Conservation (phyloP, 208 protist species). For the Crithidia sp. region DNA sequence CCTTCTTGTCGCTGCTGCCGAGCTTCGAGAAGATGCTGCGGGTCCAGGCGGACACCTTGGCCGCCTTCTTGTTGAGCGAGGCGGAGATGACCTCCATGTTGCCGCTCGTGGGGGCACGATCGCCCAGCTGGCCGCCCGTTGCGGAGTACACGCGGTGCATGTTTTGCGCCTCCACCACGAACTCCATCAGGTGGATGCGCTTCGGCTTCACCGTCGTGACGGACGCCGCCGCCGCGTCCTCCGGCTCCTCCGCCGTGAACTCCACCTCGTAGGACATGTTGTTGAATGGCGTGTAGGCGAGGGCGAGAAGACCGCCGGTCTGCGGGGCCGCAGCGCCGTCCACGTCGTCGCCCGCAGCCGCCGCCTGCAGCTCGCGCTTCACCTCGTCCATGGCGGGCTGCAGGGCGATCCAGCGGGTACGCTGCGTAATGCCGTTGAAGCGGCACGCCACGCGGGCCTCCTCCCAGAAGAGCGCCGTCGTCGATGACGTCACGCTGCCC, state of each 20-base stretch:
- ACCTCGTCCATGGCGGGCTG: constrained; percentile 39
- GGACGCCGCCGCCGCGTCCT: background rate
- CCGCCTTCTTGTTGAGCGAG: constrained; percentile 46
- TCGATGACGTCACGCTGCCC: constrained; percentile 21
- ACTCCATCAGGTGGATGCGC: constrained; percentile 47
- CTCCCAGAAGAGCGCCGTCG: constrained; percentile 51
- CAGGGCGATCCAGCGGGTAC: constrained; percentile 61
- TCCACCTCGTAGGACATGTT: constrained; percentile 57
- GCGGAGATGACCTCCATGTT: constrained; percentile 57
- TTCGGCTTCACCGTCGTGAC: constrained; percentile 45
- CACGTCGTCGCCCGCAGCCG: background rate
- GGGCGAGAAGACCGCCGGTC: constrained; percentile 27
- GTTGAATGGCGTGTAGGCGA: constrained; percentile 54
- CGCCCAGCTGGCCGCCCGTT: constrained; percentile 34
- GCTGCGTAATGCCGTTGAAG: constrained; percentile 51
- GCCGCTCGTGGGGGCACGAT: constrained; percentile 56
- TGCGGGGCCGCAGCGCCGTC: constrained; percentile 3
- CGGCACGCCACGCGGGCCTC: constrained; percentile 46
- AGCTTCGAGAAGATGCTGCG: constrained; percentile 39
- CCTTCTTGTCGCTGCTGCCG: constrained; percentile 16
- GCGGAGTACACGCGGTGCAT: constrained; percentile 37
- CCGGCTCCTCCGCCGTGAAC: constrained; percentile 35
- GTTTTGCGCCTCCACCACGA: constrained; percentile 62
- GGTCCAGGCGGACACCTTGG: constrained; percentile 55
- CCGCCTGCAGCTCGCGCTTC: constrained; percentile 10